Evolutionary conservation across 1,284 basidiomycete genomes (phyloP).

Genomic region (Phaffia rhodozyma): DNA sequence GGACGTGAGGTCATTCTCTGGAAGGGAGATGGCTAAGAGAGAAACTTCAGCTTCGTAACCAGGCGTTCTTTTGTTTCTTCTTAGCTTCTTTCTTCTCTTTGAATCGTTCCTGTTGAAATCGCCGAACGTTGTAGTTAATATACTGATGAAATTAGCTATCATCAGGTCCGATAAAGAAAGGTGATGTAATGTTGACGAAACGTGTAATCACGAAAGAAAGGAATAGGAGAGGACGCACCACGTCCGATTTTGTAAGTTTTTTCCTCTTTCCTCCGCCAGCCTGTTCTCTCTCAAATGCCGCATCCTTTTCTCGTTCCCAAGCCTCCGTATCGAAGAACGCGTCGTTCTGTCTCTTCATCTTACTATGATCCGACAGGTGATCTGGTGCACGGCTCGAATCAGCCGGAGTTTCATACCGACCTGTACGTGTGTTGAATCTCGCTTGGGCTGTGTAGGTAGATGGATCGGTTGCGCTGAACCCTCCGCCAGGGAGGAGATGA

Average conservation of each 20-base stretch:
- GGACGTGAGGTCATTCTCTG: too few relatives aligned
- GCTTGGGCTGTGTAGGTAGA: constrained; percentile 43
- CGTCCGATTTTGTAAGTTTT: constrained; percentile 67
- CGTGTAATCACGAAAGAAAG: too few relatives aligned
- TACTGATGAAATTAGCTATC: too few relatives aligned
- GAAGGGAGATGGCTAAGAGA: too few relatives aligned
- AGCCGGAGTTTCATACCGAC: constrained; percentile 36
- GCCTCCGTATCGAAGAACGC: constrained; percentile 75
- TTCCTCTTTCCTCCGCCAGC: constrained; percentile 40
- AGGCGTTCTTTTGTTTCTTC: too few relatives aligned
- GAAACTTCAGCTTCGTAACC: too few relatives aligned
- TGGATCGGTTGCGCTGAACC: constrained; percentile 36
- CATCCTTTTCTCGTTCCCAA: constrained; percentile 62
- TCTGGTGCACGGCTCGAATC: constrained; percentile 52
- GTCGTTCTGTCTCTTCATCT: constrained; percentile 71
- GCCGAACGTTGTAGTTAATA: too few relatives aligned
- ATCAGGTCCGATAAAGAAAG: too few relatives aligned
- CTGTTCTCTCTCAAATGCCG: constrained; percentile 45
- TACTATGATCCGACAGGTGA: constrained; percentile 69
- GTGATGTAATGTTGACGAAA: too few relatives aligned
- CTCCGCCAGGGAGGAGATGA: constrained; percentile 59
- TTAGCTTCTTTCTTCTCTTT: too few relatives aligned
- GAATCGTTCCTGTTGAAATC: too few relatives aligned
- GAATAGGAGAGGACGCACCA: constrained; percentile 42
- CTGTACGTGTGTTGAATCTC: constrained; percentile 67